Base-by-base conservation (phyloP, 192 early-diverging fungal species). In the Pilobolus umbonatus region DNA sequence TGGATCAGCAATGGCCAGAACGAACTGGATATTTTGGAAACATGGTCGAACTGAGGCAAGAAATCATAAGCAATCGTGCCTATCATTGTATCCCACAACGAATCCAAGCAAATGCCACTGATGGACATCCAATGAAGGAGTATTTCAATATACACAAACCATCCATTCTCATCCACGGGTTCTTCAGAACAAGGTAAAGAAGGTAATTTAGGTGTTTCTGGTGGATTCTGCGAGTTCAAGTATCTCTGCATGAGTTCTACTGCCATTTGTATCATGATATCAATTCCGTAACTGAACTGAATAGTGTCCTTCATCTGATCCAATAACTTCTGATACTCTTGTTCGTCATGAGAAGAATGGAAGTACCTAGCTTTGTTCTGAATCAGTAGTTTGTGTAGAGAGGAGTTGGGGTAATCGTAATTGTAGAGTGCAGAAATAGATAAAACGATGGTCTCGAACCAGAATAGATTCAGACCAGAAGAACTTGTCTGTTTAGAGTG, bases 111-210 rank as follows among this genome's bases (percentile, higher is more conserved):
- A 1, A 68, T n/a, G 7, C 62, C 60, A 6, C 65, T 73, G 3
- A 74, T 31, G 3, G 63, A 69, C 74, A 82, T 72, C 80, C 80
- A 82, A 8, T 73, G 57, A 17, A 82, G 30, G n/a, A 82, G 43
- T 7, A 74, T 53, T 36, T 78, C 65, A 15, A 74, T 65, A 52
- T 78, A 82, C 2, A 82, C 53, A 22, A 82, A 48, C 72, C 71
- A 80, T 21, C 55, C 24, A 10, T 73, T 64, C 24, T 31, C 15
- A 25, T 26, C 32, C 7, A n/a, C 5, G n/a, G 24, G 26, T 19
- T 3, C 5, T 29, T 29, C 11, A 15, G 15, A 21, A 38, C 30
- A 1, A 4, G 48, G 55, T 22, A 57, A 21, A 38, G 29, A 1
- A 4, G 48, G 55, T 22, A 57, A 31, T 0, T 15, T 6, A 12